Conservation (phyloP, 768 basidiomycete species). For the Coprinopsis strossmayeri region DNA sequence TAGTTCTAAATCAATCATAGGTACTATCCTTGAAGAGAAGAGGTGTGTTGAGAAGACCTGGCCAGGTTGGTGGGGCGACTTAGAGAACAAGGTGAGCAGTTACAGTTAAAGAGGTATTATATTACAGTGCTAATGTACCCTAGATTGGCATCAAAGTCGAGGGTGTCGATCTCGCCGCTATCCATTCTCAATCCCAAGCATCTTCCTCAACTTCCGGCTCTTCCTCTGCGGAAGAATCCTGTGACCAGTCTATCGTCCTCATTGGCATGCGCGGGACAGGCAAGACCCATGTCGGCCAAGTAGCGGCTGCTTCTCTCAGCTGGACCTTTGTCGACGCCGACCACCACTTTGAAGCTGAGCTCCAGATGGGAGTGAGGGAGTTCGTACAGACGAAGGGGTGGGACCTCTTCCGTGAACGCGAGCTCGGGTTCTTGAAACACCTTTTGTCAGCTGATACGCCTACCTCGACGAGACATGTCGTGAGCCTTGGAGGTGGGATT, state of each 20-base stretch:
- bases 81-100: constrained; percentile 77
- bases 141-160: constrained; percentile 87
- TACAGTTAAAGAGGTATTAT: not conserved
- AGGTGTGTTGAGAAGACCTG: constrained; percentile 99
- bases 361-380: constrained; percentile 55
- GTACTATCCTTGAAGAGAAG: constrained; percentile 90
- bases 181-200: constrained; percentile 28
- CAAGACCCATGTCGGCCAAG: constrained; percentile 80
- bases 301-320: constrained; percentile 67
- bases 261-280: constrained; percentile 98
- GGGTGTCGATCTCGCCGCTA: constrained; percentile 66
- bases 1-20: no score
- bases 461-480: constrained; percentile 57
- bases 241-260: constrained; percentile 56
- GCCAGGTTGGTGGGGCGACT: constrained; percentile 99
- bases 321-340: constrained; percentile 84
- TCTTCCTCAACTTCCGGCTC: constrained; percentile 28
- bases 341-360: constrained; percentile 59
- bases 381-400: constrained; percentile 84
- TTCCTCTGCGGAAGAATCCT: constrained; percentile 29
- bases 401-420: constrained; percentile 82
- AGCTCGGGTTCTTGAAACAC: constrained; percentile 61
- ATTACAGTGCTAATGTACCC: not conserved
- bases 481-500: constrained; percentile 92
- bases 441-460: constrained; percentile 37